phyloP scores from a whole-genome alignment of 2,329 filamentous ascomycete species.

The Ophiostoma fasciatum region DNA sequence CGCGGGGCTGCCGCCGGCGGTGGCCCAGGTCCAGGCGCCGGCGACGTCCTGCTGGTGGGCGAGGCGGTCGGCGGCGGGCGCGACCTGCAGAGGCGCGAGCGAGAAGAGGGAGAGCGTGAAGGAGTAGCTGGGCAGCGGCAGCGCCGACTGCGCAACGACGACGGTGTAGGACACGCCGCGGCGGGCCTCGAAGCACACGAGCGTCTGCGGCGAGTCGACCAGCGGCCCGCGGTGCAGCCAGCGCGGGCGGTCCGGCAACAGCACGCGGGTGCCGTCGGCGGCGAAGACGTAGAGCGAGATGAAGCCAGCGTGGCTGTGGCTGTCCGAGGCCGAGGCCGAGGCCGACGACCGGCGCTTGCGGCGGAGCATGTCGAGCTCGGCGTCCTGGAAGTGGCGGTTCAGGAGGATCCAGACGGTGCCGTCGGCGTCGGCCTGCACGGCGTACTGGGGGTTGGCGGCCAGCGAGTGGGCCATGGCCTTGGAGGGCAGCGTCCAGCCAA shows the following conservation, averaged over 20 bases:
- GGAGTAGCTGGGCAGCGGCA: constrained; percentile 59
- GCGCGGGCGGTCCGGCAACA: constrained; percentile 44
- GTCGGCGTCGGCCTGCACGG: constrained; percentile 41
- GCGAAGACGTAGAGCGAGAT: constrained; percentile 78
- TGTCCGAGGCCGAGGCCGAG: background rate
- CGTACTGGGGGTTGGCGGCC: constrained; percentile 56
- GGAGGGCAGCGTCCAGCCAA: constrained; percentile 55
- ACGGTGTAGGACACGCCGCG: constrained; percentile 34
- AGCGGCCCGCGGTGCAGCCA: constrained; percentile 65
- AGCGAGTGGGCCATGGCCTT: constrained; percentile 37
- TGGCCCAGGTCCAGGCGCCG: constrained; percentile 61
- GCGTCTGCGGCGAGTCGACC: constrained; percentile 84
- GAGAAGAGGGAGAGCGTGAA: constrained; percentile 83
- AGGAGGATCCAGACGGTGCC: constrained; percentile 72
- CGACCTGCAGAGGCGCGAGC: constrained; percentile 40
- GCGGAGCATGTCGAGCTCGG: constrained; percentile 42
- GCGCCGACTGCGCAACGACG: constrained; percentile 51
- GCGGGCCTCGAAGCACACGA: constrained; percentile 54
- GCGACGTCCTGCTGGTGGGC: constrained; percentile 40
- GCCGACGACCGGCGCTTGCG: constrained; percentile 17
- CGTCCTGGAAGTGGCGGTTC: constrained; percentile 69
- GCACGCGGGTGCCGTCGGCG: constrained; percentile 50
- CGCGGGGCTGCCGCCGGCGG: constrained; percentile 71
- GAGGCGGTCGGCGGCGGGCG: constrained; percentile 46
- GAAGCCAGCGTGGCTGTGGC: constrained; percentile 41